phyloP scores from a whole-genome alignment of 208 protist genomes.

The Crithidia fasciculata region DNA sequence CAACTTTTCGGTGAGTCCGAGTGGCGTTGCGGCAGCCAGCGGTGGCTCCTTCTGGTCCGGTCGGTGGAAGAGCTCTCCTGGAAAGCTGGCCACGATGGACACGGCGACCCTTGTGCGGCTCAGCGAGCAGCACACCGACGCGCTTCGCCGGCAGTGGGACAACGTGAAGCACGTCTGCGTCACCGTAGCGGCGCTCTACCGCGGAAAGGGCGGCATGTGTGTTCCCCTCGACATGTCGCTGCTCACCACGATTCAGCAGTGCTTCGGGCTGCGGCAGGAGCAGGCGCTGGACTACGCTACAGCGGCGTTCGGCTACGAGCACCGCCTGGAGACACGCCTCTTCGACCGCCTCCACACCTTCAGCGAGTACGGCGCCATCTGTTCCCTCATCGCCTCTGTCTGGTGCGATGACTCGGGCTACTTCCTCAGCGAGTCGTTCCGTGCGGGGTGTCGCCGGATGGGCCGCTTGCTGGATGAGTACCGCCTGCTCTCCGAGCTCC shows the following conservation, averaged over 20 bases:
- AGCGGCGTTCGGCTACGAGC: constrained; percentile 82
- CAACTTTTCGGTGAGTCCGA: not conserved
- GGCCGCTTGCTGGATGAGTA: constrained; percentile 69
- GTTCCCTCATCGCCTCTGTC: constrained; percentile 54
- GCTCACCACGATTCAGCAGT: constrained; percentile 72
- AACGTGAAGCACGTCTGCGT: constrained; percentile 82
- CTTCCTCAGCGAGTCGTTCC: constrained; percentile 65
- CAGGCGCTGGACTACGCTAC: constrained; percentile 69
- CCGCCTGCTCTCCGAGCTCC: constrained; percentile 80
- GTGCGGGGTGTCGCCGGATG: constrained; percentile 53
- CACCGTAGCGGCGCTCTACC: constrained; percentile 72
- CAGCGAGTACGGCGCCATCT: constrained; percentile 65
- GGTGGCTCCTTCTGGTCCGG: constrained; percentile 30
- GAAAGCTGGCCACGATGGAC: constrained; percentile 31
- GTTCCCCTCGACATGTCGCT: constrained; percentile 66
- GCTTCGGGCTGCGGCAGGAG: constrained; percentile 63
- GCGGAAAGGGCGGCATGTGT: constrained; percentile 68
- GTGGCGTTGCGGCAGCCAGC: not conserved
- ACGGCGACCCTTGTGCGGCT: constrained; percentile 22
- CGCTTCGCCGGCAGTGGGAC: constrained; percentile 78
- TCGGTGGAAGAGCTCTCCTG: constrained; percentile 33
- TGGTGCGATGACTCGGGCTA: constrained; percentile 88
- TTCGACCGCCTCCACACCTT: constrained; percentile 64
- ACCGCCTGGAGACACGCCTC: constrained; percentile 61
- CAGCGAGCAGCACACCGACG: constrained; percentile 29